A percentile compares a stretch with the other conserved stretches of the same genome.
Conservation (phyloP, 768 basidiomycete species). For the Tulasnella sp. region DNA sequence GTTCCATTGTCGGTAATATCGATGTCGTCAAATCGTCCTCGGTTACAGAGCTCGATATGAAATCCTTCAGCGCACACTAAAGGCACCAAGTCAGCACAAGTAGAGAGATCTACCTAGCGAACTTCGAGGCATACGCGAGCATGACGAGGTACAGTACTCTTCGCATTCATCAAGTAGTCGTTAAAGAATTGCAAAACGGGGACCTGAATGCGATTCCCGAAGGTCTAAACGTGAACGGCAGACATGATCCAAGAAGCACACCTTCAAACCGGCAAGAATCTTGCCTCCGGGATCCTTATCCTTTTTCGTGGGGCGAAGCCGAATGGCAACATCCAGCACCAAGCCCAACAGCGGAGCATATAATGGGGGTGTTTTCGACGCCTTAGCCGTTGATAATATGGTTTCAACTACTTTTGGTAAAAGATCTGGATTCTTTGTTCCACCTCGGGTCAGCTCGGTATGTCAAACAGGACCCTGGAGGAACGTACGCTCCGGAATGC, state of each 20-base stretch:
- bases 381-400: slow-evolving; percentile 40
- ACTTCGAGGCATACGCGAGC: too few species aligned
- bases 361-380: slow-evolving; percentile 33
- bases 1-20: slow-evolving; percentile 65
- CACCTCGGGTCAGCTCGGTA: not conserved
- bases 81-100: too few species aligned
- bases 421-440: slow-evolving; percentile 11
- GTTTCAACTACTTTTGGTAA: slow-evolving; percentile 37
- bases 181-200: too few species aligned
- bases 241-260: too few species aligned
- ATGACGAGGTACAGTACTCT: too few species aligned
- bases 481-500: slow-evolving; percentile 36
- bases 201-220: too few species aligned
- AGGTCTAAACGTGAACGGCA: too few species aligned
- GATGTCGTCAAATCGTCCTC: slow-evolving; percentile 38
- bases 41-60: slow-evolving; percentile 42
- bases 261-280: too few species aligned
- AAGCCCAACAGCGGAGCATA: slow-evolving; percentile 49
- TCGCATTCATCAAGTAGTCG: too few species aligned
- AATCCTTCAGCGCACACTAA: slow-evolving; percentile 46
- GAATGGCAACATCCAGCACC: slow-evolving; percentile 55
- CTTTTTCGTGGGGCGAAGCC: slow-evolving; percentile 35
- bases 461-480: not conserved
- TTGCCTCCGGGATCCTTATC: too few species aligned
- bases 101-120: too few species aligned